These are phyloP conservation scores for Talaromyces piceae DNA, from an alignment of 2,329 filamentous ascomycete genomes.

Conservation along the genomic window DNA sequence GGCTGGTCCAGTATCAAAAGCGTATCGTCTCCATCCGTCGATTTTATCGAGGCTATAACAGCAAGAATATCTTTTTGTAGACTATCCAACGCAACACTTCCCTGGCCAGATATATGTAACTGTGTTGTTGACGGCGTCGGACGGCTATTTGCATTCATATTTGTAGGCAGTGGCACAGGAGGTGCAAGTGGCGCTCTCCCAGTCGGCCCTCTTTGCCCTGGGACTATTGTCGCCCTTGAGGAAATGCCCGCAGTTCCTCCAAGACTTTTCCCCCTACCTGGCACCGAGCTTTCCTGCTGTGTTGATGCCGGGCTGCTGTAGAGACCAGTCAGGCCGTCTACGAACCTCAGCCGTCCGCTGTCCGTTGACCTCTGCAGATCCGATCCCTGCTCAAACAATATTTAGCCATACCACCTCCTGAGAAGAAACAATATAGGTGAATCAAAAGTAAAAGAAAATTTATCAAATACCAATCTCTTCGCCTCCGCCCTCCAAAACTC, in stretches of 20 bases:
- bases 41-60: conserved; percentile 16
- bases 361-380: conserved; percentile 57
- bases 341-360: conserved; percentile 58
- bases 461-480: conserved; percentile 59
- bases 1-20: conserved; percentile 61
- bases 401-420: not conserved
- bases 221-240: conserved; percentile 20
- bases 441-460: not conserved
- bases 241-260: conserved; percentile 5
- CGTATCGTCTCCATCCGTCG: conserved; percentile 25
- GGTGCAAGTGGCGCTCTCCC: not conserved
- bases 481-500: conserved; percentile 70
- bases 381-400: conserved; percentile 48
- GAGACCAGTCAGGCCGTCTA: conserved; percentile 64
- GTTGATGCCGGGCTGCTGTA: conserved; percentile 31
- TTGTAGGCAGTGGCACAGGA: not conserved
- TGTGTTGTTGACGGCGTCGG: conserved; percentile 15
- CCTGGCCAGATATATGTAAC: conserved; percentile 18
- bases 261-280: not conserved
- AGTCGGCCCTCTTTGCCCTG: conserved; percentile 17
- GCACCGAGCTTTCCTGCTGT: not conserved
- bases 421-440: not conserved
- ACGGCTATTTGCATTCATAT: not conserved
- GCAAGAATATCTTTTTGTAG: conserved; percentile 29
- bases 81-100: conserved; percentile 23